Evolutionary conservation across 2,329 filamentous ascomycete species (phyloP).

Genomic region (Didymella segeticola): DNA sequence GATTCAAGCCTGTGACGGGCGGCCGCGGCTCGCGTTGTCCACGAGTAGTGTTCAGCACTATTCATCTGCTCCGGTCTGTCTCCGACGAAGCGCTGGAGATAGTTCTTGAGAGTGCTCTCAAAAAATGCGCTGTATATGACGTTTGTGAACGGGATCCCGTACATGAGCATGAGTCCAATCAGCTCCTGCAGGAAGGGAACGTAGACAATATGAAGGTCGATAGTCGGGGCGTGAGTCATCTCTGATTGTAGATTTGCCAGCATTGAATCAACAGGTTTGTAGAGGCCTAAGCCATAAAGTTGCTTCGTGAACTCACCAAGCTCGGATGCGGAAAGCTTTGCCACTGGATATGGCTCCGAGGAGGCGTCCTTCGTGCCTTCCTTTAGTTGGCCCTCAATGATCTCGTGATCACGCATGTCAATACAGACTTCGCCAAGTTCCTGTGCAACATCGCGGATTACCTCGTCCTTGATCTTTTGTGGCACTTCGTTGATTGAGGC

Average conservation of each 20-base stretch:
- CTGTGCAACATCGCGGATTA: constrained; percentile 2
- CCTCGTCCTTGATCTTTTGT: background rate
- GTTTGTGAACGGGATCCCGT: constrained; percentile 6
- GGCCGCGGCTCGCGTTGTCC: background rate
- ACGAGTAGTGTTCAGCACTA: background rate
- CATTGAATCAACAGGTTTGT: background rate
- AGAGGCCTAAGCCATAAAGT: background rate
- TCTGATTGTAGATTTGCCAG: background rate
- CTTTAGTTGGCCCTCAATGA: background rate
- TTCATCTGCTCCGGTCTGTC: background rate
- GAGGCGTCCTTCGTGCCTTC: background rate
- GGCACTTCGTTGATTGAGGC: background rate
- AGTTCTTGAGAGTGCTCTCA: constrained; percentile 2
- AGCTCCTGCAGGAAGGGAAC: constrained; percentile 7
- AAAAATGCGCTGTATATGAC: constrained; percentile 1
- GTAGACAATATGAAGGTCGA: constrained; percentile 7
- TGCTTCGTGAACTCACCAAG: constrained; percentile 6
- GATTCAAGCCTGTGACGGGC: background rate
- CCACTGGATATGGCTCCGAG: background rate
- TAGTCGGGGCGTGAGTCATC: background rate
- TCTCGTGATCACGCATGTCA: constrained; percentile 1
- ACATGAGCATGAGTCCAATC: constrained; percentile 9
- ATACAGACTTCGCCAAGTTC: constrained; percentile 4
- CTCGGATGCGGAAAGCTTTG: constrained; percentile 4
- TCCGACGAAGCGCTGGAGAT: constrained; percentile 9